Conservation (phyloP, 352 stramenopile genomes). For the Blastocystis sp. region DNA sequence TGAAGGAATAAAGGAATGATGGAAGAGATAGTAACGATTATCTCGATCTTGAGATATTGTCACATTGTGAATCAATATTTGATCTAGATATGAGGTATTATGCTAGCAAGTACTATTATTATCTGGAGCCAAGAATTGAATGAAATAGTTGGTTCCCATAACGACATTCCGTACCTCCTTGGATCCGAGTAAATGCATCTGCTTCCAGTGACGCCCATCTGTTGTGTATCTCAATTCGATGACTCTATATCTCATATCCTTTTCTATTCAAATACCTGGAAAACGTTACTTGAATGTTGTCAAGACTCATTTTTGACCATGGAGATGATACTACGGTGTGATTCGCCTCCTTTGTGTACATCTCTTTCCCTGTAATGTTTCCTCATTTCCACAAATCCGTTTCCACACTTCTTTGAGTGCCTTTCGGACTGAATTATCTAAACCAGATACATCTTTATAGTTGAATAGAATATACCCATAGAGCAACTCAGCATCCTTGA, state of each 20-base stretch:
- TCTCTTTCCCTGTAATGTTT: background rate
- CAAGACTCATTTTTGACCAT: slow-evolving; percentile 52
- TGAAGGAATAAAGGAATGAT: slow-evolving; percentile 43
- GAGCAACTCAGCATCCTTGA: background rate
- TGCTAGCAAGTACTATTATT: slow-evolving; percentile 23
- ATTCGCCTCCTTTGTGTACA: background rate
- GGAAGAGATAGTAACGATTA: slow-evolving; percentile 51
- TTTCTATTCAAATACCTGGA: background rate
- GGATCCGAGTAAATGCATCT: background rate
- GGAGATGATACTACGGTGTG: background rate
- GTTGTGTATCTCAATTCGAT: slow-evolving; percentile 44
- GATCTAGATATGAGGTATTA: background rate
- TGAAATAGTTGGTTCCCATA: slow-evolving; percentile 61
- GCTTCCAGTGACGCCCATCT: slow-evolving; percentile 12
- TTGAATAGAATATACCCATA: slow-evolving; percentile 61
- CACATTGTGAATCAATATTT: slow-evolving; percentile 45
- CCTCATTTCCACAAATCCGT: slow-evolving; percentile 32
- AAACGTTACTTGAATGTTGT: slow-evolving; percentile 46
- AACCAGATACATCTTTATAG: slow-evolving; percentile 43
- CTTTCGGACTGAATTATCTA: background rate
- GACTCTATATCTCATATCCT: background rate
- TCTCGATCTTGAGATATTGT: slow-evolving; percentile 40
- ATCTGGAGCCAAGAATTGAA: slow-evolving; percentile 43
- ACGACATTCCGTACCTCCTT: background rate
- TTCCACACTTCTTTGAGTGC: slow-evolving; percentile 9